These are phyloP conservation scores for Copromyces sp. DNA, from an alignment of 495 filamentous ascomycete species.

Conservation along the genomic window DNA sequence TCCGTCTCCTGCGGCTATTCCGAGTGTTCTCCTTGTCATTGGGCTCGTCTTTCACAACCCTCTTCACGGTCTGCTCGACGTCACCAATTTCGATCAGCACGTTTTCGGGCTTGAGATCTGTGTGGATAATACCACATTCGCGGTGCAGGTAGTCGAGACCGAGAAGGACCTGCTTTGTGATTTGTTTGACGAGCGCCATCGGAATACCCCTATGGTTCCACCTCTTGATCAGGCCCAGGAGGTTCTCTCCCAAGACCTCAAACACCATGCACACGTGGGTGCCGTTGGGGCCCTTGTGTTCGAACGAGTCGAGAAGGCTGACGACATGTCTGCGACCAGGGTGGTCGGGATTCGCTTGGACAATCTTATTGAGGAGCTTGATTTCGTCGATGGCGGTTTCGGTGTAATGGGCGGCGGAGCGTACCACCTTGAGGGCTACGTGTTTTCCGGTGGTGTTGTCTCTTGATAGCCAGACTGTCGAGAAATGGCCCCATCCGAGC, in stretches of 20 bases:
- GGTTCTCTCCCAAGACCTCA: constrained; percentile 91
- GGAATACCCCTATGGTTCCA: constrained; percentile 98
- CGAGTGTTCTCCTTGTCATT: constrained; percentile 78
- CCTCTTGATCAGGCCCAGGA: constrained; percentile 90
- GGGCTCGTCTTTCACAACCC: constrained; percentile 81
- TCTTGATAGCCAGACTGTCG: constrained; percentile 91
- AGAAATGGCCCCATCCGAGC: constrained; percentile 98
- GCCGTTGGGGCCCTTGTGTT: constrained; percentile 94
- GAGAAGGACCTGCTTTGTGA: constrained; percentile 93
- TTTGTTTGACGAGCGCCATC: constrained; percentile 93
- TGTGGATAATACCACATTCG: constrained; percentile 98
- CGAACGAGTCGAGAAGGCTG: constrained; percentile 90
- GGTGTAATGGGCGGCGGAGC: constrained; percentile 95
- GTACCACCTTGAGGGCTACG: constrained; percentile 94
- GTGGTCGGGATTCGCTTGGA: constrained; percentile 86
- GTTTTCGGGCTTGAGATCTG: constrained; percentile 95
- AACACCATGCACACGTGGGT: constrained; percentile 99
- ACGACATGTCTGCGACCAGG: constrained; percentile 92
- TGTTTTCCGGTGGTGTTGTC: constrained; percentile 89
- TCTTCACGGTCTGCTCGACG: constrained; percentile 91
- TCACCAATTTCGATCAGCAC: constrained; percentile 98
- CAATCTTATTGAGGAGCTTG: constrained; percentile 92
- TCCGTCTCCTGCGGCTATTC: constrained; percentile 82
- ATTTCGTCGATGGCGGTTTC: constrained; percentile 99
- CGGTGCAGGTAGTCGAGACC: constrained; percentile 93